Evolutionary conservation across 2,329 filamentous ascomycete species (phyloP), one percentile per base, ranked within the genome.

Genomic region (Alternaria viburni): DNA sequence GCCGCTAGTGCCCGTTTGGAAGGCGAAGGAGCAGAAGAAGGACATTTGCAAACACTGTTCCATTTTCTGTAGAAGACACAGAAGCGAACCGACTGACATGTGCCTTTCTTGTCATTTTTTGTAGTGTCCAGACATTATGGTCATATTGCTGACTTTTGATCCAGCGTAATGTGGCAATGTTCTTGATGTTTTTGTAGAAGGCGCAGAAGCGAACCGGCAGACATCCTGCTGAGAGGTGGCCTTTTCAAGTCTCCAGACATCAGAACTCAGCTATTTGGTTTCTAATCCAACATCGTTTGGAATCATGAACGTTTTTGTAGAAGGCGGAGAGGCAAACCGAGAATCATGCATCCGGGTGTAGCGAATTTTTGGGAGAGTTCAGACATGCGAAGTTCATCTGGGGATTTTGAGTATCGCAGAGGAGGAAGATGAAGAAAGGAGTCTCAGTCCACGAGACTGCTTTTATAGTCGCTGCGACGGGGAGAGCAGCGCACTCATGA

Each of bases 291-390:
- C 32, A 36, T 36, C 0, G 0, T 1, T 1, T 36, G 6, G 13
- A 0, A 36, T 0, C 0, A 36, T 8, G 0, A 0, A 3, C 1
- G 13, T 36, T 36, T 36, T n/a, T 36, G 32, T n/a, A 36, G 0
- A 36, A 36, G 13, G 13, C 15, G 15, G 13, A 36, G 7, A 36
- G 7, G 32, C 32, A 15, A 36, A 36, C 12, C 28, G 11, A 30
- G 28, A 30, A 6, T 5, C 28, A 30, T 30, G 28, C 28, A 3
- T 30, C 0, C 5, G 1, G 28, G 28, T 5, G 5, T 6, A 6
- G 3, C 11, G 30, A 32, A 4, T 32, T 32, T 30, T 32, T 32
- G 30, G 5, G 30, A 32, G 3, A 13, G 3, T 32, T 5, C 30
- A 32, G 30, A 13, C 30, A 30, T 30, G 28, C 5, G 28, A 12